Evolutionary conservation across 257 asterid genomes (phyloP), one percentile per base, ranked within the genome.

Genomic region (Ophiorrhiza pumila): DNA sequence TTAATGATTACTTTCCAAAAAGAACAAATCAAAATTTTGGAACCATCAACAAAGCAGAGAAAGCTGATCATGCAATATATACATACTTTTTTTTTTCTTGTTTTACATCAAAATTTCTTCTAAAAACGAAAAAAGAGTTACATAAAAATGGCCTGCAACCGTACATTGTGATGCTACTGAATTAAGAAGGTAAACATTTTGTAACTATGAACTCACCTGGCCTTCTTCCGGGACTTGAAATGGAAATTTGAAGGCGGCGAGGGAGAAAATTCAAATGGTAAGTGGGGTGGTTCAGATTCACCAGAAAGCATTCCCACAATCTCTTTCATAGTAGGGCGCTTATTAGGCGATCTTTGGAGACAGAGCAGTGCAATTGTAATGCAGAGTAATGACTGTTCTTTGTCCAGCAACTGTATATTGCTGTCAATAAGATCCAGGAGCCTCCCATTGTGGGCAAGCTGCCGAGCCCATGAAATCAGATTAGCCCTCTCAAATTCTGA

Each of bases 401-500:
- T 74, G 23, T 87, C 92, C 79, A 91, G 75, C 2, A 66, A 79
- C 56, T 77, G 81, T 58, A 93, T 72, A 74, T 85, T 85, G 5
- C 94, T 76, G 78, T 93, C 98, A 15, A 91, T 90, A 49, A 93
- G 96, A 76, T 91, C 94, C 73, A 91, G 74, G 2, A 94, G 86
- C 84, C 74, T 85, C 63, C 99, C 96, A 23, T 78, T 90, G 13
- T 82, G 82, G 49, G 97, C 97, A 37, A 94, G 84, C 70, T 90
- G 97, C 74, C 90, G 74, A 25, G 97, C 97, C 99, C 99, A 94
- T 2, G 97, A 94, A 72, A 90, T 82, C 60, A 94, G 71, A 80
- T 94, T 94, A 5, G 99, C 96, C 85, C 97, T 85, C 72, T 94
- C 97, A 12, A 90, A 94, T 66, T 94, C 97, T 0, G 97, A 84